Percentiles rank a stretch among this genome's conserved stretches.
Conservation (phyloP, 192 early-diverging fungal species). For the Coemansia sp. region DNA sequence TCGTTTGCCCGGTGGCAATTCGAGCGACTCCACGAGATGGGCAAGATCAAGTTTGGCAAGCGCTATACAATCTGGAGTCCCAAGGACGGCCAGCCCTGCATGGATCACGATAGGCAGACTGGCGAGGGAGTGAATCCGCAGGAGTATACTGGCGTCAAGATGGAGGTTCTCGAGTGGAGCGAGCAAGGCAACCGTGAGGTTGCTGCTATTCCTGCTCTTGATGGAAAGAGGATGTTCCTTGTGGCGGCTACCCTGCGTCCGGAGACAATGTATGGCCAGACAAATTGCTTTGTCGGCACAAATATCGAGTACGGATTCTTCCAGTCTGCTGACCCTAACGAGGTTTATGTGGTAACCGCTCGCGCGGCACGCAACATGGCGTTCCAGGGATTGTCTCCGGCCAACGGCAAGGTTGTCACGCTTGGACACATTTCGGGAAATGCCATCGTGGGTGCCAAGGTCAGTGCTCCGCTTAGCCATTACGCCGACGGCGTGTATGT, state of each 20-base stretch:
- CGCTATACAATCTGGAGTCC: conserved; percentile 97
- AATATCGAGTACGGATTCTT: conserved; percentile 90
- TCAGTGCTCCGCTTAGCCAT: conserved; percentile 82
- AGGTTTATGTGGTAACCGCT: conserved; percentile 88
- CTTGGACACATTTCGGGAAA: conserved; percentile 76
- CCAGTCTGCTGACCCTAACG: conserved; percentile 65
- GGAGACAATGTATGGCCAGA: conserved; percentile 99
- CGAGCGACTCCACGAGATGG: conserved; percentile 73
- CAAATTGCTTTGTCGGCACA: conserved; percentile 96
- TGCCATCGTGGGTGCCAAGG: conserved; percentile 82
- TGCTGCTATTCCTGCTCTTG: conserved; percentile 57
- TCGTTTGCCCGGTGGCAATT: conserved; percentile 99
- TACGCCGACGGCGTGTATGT: conserved; percentile 82
- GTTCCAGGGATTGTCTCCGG: conserved; percentile 81
- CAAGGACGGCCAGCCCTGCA: conserved; percentile 94
- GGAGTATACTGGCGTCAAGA: conserved; percentile 96
- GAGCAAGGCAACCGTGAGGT: conserved; percentile 49
- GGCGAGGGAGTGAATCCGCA: conserved; percentile 94
- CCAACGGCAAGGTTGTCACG: conserved; percentile 66
- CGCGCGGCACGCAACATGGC: conserved; percentile 98
- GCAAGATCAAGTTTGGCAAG: conserved; percentile 93
- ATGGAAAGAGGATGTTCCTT: conserved; percentile 78
- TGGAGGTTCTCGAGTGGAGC: conserved; percentile 75
- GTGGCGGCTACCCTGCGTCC: conserved; percentile 96
- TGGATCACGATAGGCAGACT: conserved; percentile 95